phyloP scores from a whole-genome alignment of 2,329 filamentous ascomycete genomes.

The Beauveria caledonica region DNA sequence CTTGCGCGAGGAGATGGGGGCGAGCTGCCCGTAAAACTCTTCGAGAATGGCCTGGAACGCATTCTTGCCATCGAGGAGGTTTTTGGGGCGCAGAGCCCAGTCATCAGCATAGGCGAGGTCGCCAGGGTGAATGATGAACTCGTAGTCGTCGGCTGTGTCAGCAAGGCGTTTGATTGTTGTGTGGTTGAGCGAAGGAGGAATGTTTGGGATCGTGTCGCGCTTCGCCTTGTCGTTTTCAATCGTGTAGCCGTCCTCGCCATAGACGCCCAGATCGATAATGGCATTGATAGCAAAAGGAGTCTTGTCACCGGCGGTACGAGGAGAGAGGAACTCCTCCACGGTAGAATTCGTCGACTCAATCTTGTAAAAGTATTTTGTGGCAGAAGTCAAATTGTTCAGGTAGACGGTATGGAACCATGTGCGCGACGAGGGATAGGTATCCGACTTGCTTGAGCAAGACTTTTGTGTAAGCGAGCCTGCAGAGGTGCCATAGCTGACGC shows the following conservation, averaged over 20 bases:
- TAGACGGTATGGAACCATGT: conserved; percentile 44
- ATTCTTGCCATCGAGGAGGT: conserved; percentile 38
- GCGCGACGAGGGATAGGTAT: conserved; percentile 45
- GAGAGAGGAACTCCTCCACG: conserved; percentile 38
- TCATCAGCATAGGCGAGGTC: conserved; percentile 53
- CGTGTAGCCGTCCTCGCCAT: conserved; percentile 26
- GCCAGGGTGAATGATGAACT: conserved; percentile 45
- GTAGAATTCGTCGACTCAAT: conserved; percentile 49
- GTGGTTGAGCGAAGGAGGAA: conserved; percentile 43
- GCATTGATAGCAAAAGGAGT: conserved; percentile 43
- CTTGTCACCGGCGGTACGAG: conserved; percentile 38
- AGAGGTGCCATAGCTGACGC: conserved; percentile 44
- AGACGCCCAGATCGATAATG: conserved; percentile 43
- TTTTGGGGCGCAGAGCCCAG: conserved; percentile 40
- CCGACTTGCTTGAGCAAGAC: conserved; percentile 37
- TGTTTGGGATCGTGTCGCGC: conserved; percentile 40
- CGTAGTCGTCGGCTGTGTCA: conserved; percentile 43
- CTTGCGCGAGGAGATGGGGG: conserved; percentile 42
- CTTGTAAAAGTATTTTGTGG: conserved; percentile 53
- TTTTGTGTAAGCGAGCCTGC: conserved; percentile 27
- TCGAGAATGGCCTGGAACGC: conserved; percentile 51
- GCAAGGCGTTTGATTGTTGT: conserved; percentile 50
- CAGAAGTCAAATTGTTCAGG: conserved; percentile 38
- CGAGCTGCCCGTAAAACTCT: conserved; percentile 37
- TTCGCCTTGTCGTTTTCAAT: conserved; percentile 34